Evolutionary conservation across 352 stramenopile species (phyloP).

Genomic region (Aphanomyces euteiches): DNA sequence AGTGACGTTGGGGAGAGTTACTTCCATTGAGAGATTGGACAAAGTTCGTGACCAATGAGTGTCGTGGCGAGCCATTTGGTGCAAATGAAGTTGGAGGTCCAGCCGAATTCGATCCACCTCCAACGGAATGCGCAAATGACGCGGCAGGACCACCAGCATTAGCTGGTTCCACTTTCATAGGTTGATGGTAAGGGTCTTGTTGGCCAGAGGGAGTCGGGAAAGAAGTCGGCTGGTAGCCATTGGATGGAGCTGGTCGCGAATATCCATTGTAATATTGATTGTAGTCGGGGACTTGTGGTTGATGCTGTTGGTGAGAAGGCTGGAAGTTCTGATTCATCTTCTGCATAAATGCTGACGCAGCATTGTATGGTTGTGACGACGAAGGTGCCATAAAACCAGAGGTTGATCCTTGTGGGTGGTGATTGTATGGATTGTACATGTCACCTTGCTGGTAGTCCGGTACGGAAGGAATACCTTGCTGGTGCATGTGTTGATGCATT

Average conservation of each 20-base stretch:
- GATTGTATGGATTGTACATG: not conserved
- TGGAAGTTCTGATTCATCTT: constrained; percentile 21
- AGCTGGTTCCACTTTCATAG: constrained; percentile 5
- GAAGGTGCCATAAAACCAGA: too few species aligned
- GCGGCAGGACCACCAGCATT: not conserved
- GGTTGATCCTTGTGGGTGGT: not conserved
- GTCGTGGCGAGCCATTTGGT: constrained; percentile 30
- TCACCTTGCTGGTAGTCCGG: not conserved
- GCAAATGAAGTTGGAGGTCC: constrained; percentile 26
- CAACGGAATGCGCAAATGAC: too few species aligned
- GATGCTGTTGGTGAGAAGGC: not conserved
- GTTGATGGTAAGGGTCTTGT: not conserved
- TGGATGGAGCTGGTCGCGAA: not conserved
- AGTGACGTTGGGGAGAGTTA: constrained; percentile 32
- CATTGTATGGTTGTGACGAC: not conserved
- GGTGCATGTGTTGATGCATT: constrained; percentile 4
- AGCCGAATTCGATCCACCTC: not conserved
- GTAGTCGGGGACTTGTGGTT: constrained; percentile 1
- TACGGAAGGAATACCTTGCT: not conserved
- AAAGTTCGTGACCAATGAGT: constrained; percentile 15
- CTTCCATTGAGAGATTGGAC: constrained; percentile 27
- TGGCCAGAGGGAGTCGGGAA: not conserved
- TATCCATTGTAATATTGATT: constrained; percentile 4
- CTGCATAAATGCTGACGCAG: constrained; percentile 14
- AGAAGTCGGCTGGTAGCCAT: not conserved